Base-by-base conservation (phyloP, 345 rosid genomes). In the Moringa oleifera region DNA sequence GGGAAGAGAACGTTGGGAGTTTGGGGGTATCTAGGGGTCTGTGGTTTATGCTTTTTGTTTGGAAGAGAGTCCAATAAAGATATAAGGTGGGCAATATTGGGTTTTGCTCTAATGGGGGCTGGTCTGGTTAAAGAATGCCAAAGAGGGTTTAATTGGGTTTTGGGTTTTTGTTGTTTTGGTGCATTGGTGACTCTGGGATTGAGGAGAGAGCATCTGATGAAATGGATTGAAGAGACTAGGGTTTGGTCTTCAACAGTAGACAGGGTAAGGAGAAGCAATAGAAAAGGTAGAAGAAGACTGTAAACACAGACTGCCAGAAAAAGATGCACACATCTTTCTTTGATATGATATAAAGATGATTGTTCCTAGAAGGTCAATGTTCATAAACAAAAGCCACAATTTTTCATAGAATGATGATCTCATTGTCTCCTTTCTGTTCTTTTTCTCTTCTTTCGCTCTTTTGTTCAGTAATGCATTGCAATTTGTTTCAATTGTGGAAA, bases 121-220 rank as follows among this genome's bases (percentile, higher is more conserved):
- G 36, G 63, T 59, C 57, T 71, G 46, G 22, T 71, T 11, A 70
- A 54, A 37, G 37, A 53, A 24, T 59, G 57, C 51, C 63, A 28
- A 51, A 75, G 53, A 58, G 68, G 71, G 23, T 8, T 65, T 25
- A 75, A 64, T 79, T 71, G 72, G 73, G 18, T 77, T 21, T 63
- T 77, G 57, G 79, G 82, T 23, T 10, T 66, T 18, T 77, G 71
- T 58, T 67, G 70, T 62, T 63, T 74, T 54, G 79, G 78, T 25
- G 62, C 55, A 37, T 46, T 78, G 60, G 51, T 78, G 62, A 54
- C 65, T 69, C 57, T 71, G 65, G 73, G 75, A 17, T 37, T 57
- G 45, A 76, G 47, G 31, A 73, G 69, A 52, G 68, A 68, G 50
- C 67, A 49, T 33, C 21, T 67, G 63, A 64, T 55, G 56, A 79